Percentiles rank a stretch among this genome's conserved stretches.
Conservation (phyloP, 2,329 filamentous ascomycete species). For the Aspergillus niger region DNA sequence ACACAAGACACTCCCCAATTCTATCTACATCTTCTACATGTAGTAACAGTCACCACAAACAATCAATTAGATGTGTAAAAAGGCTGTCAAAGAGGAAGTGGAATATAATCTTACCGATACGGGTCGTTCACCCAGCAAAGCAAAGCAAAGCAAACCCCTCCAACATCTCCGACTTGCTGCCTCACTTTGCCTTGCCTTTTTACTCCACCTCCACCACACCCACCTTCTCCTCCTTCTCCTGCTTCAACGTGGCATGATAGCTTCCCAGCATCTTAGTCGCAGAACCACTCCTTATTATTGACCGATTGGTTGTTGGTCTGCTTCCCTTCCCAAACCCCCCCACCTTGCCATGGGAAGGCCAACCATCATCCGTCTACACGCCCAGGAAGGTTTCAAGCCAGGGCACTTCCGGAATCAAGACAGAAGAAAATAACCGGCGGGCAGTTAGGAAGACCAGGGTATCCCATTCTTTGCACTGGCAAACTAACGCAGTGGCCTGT, state of each 20-base stretch:
- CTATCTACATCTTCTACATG: too few relatives aligned
- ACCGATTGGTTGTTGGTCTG: not conserved
- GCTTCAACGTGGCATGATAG: not conserved
- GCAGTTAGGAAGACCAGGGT: too few relatives aligned
- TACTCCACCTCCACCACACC: not conserved
- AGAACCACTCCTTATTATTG: not conserved
- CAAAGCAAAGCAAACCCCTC: not conserved
- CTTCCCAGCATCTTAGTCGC: not conserved
- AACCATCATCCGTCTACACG: not conserved
- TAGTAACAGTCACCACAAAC: too few relatives aligned
- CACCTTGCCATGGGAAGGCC: not conserved
- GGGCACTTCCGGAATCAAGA: not conserved
- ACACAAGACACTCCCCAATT: too few relatives aligned
- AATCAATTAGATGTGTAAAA: too few relatives aligned
- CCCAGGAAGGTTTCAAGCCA: not conserved
- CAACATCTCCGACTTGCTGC: not conserved
- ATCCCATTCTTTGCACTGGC: too few relatives aligned
- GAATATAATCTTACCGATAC: too few relatives aligned
- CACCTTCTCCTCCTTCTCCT: not conserved
- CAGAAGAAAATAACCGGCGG: not conserved
- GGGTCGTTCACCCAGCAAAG: too few relatives aligned
- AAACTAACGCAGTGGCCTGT: too few relatives aligned
- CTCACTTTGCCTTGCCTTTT: not conserved
- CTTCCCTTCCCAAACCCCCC: not conserved
- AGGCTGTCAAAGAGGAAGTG: too few relatives aligned